Evolutionary conservation across 1,284 basidiomycete genomes (phyloP), one percentile per base, ranked within the genome.

Genomic region (Porodaedalea pini): DNA sequence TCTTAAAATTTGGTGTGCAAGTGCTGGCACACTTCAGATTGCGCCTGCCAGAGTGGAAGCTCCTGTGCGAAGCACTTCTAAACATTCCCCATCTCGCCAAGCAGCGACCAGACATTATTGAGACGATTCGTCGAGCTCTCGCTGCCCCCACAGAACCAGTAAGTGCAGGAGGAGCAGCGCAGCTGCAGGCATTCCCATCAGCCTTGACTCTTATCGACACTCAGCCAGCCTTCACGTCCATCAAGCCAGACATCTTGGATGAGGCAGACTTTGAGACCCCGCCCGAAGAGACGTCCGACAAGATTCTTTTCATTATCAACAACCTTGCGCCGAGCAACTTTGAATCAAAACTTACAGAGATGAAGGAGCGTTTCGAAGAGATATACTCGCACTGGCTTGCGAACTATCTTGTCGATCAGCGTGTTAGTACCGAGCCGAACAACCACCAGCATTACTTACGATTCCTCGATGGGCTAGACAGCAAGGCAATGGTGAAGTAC

Each of bases 291-390:
- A 75, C 90, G 21, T 92, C 94, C 21, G 97, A 99, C 79, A 88
- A 88, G 67, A 94, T 99, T 64, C 78, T 99, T 50, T 99, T 99
- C 79, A 94, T 98, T 66, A 87, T 99, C 73, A 99, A 99, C 78
- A 98, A 99, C 66, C 82, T 99, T 53, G 94, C 96, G 0, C 91
- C 93, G 2, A 92, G 79, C 72, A 99, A 99, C 70, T 93, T 98
- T 63, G 93, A 95, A 40, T 69, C 80, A 32, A 98, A 98, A 73
- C 74, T 94, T 34, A 71, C 74, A 41, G 94, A 97, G 67, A 93
- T 98, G 84, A 78, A 79, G 60, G 83, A 84, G 51, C 76, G 89
- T 57, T 94, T 95, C 70, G 81, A 89, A 49, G 86, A 92, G 63
- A 77, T 83, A 49, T 86, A 94, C 67, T 85, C 94, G 37, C 82